Evolutionary conservation across 331 rosid species (phyloP), one percentile per base, ranked within the genome.

Genomic region (Cydonia oblonga): DNA sequence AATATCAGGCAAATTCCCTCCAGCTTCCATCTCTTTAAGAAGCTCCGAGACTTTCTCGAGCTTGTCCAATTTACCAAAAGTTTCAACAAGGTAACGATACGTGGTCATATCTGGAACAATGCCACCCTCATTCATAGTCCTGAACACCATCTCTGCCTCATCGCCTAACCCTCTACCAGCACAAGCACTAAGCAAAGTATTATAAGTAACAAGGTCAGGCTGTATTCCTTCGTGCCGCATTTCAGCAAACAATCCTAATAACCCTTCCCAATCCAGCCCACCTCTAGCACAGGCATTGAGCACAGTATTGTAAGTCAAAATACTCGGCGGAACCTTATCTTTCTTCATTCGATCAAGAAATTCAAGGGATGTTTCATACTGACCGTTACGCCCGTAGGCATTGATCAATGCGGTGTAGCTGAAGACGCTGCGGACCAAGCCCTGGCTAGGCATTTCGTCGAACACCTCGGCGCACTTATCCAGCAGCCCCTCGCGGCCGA

Each of bases 51-150:
- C 97, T 79, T 86, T 91, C 75, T 79, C 87, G 0, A 91, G 89
- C 79, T 74, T 91, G 64, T 84, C 84, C 82, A 91, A 75, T 69
- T 87, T 88, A 46, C 89, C 86, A 85, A 89, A 95, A 18, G 99
- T 88, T 65, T 87, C 93, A 7, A 91, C 99, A 63, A 95, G 86
- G 66, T 80, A 88, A 66, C 86, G 78, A 53, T 88, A 91, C 1
- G 99, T 91, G 25, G 87, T 87, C 30, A 85, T 82, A 80, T 95
- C 97, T 6, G 99, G 96, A 61, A 91, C 89, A 22, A 83, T 77
- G 62, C 99, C 99, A 56, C 99, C 90, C 75, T 91, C 97, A 78
- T 88, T 90, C 97, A 95, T 91, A 8, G 93, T 95, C 82, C 96
- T 85, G 78, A 91, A 95, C 75, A 90, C 92, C 96, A 88, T 95